Conservation (phyloP, 2,329 filamentous ascomycete species). For the Fusarium odoratissimum region DNA sequence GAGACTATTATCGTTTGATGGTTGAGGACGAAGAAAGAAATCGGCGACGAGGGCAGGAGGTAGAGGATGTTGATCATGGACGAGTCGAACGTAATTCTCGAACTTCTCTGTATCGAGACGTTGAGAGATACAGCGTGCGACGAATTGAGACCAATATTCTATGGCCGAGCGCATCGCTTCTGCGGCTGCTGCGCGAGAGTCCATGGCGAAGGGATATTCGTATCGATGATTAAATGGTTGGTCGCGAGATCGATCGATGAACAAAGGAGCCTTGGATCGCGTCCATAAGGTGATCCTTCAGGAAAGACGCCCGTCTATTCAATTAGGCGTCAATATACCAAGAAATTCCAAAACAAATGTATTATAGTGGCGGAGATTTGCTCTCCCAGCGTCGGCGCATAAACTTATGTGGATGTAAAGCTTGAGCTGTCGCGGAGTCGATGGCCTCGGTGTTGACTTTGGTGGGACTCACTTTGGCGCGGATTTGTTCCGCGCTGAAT, state of each 20-base stretch:
- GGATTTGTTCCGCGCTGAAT: constrained; percentile 25
- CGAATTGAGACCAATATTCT: constrained; percentile 62
- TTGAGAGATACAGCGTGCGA: constrained; percentile 60
- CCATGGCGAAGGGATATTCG: constrained; percentile 40
- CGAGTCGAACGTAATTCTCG: constrained; percentile 60
- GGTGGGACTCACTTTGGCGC: constrained; percentile 23
- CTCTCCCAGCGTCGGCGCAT: constrained; percentile 19
- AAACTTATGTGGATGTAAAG: constrained; percentile 12
- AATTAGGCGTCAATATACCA: neutral
- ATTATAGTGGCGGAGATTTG: neutral
- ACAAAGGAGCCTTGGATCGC: constrained; percentile 16
- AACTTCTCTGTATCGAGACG: constrained; percentile 67
- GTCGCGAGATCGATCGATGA: constrained; percentile 3
- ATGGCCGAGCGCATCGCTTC: constrained; percentile 46
- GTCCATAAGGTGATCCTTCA: constrained; percentile 10
- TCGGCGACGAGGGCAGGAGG: constrained; percentile 65
- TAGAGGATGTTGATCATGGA: constrained; percentile 64
- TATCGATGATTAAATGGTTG: neutral
- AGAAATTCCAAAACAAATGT: neutral
- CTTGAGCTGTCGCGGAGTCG: constrained; percentile 30
- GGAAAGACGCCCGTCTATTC: neutral
- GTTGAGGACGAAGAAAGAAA: constrained; percentile 67
- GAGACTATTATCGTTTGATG: constrained; percentile 60
- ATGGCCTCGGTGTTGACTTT: constrained; percentile 11
- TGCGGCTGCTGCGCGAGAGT: constrained; percentile 36